phyloP scores from a whole-genome alignment of 495 filamentous ascomycete genomes.

The Acidiella bohemica region DNA sequence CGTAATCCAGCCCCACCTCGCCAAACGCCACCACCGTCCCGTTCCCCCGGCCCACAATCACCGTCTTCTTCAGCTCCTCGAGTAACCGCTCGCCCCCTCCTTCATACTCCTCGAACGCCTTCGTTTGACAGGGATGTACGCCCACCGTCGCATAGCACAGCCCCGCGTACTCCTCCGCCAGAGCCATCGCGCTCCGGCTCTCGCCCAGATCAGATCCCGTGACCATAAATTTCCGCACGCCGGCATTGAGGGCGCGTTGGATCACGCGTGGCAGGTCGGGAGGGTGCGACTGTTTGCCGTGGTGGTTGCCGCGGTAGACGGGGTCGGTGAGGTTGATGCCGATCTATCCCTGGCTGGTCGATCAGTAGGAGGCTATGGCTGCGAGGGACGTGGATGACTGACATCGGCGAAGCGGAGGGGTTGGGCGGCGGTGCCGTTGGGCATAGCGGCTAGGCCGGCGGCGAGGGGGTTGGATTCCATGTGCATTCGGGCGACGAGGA shows the following conservation, averaged over 20 bases:
- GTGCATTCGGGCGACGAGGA: background rate
- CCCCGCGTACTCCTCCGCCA: conserved; percentile 61
- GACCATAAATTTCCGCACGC: conserved; percentile 79
- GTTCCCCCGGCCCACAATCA: conserved; percentile 31
- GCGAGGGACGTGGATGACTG: conserved; percentile 25
- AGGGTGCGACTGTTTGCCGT: conserved; percentile 67
- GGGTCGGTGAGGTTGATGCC: conserved; percentile 91
- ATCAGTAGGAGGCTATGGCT: background rate
- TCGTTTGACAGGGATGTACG: conserved; percentile 75
- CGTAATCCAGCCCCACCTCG: conserved; percentile 93
- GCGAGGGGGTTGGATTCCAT: conserved; percentile 2
- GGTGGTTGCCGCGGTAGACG: conserved; percentile 71
- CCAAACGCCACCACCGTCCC: conserved; percentile 68
- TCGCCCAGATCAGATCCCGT: conserved; percentile 82
- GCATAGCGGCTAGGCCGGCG: conserved; percentile 8
- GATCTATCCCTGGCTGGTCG: conserved; percentile 35
- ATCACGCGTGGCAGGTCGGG: conserved; percentile 67
- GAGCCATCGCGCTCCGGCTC: conserved; percentile 56
- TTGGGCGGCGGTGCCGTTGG: conserved; percentile 5
- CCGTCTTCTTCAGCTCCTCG: conserved; percentile 44
- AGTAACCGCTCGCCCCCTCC: conserved; percentile 37
- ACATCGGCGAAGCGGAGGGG: conserved; percentile 49
- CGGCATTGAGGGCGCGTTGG: conserved; percentile 56
- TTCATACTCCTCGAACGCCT: conserved; percentile 51
- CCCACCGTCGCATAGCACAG: conserved; percentile 79